Evolutionary conservation across 1,284 basidiomycete genomes (phyloP).

Genomic region (Tausonia pullulans): DNA sequence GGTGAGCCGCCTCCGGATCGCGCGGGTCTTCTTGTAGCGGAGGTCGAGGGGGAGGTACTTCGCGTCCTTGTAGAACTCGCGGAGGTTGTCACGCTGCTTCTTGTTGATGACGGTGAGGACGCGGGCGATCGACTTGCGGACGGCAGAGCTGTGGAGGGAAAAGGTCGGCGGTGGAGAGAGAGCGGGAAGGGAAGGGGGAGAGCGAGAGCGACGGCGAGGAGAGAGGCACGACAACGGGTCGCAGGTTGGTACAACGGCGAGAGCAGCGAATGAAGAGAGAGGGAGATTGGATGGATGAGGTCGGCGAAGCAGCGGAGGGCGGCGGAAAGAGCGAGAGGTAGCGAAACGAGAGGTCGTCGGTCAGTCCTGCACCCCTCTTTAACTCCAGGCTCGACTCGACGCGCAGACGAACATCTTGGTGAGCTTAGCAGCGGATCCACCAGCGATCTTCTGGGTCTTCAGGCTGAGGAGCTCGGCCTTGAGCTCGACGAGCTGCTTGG

Average conservation of each 20-base stretch:
- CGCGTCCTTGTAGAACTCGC: constrained; percentile 97
- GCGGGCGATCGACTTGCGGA: constrained; percentile 98
- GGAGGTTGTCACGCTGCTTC: constrained; percentile 92
- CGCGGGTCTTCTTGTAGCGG: constrained; percentile 95
- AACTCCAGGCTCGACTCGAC: too few relatives aligned
- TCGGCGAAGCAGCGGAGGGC: background rate
- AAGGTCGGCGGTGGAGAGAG: background rate
- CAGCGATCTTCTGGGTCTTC: constrained; percentile 96
- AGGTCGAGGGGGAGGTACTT: constrained; percentile 86
- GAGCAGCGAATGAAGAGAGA: background rate
- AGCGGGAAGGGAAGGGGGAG: constrained; percentile 4
- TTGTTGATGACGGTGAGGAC: constrained; percentile 98
- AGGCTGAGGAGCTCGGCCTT: constrained; percentile 88
- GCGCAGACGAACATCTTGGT: constrained; percentile 75
- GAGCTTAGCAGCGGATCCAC: constrained; percentile 90
- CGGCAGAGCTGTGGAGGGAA: constrained; percentile 56
- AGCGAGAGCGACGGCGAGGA: background rate
- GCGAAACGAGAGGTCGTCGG: background rate
- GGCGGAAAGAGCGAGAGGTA: background rate
- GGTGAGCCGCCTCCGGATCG: constrained; percentile 90
- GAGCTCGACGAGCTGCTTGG: constrained; percentile 88
- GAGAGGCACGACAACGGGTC: background rate
- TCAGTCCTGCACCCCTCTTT: background rate
- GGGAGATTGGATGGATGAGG: background rate
- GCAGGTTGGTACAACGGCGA: background rate